A percentile compares a stretch with the other conserved stretches of the same genome.
phyloP scores from a whole-genome alignment of 83 land plant genomes.

The Picea mariana region DNA sequence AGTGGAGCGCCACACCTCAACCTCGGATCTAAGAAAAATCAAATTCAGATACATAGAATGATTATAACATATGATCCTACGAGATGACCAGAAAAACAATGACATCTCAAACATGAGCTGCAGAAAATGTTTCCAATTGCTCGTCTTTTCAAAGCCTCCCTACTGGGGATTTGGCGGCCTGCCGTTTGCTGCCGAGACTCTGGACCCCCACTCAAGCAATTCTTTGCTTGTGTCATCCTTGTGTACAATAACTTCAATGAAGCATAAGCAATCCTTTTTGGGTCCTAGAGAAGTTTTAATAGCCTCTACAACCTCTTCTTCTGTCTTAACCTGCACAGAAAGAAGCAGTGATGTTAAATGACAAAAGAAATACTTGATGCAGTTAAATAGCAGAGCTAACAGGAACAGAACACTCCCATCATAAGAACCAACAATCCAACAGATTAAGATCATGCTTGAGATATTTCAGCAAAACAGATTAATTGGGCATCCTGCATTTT shows the following conservation, averaged over 20 bases:
- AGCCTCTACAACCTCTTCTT: conserved; percentile 66
- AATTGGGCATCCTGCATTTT: too few relatives aligned
- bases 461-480: too few relatives aligned
- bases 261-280: conserved; percentile 63
- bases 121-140: not conserved
- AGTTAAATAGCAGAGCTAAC: too few relatives aligned
- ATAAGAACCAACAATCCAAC: too few relatives aligned
- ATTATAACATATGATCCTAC: too few relatives aligned
- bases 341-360: not conserved
- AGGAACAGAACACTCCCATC: too few relatives aligned
- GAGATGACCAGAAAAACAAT: too few relatives aligned
- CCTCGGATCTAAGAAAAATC: too few relatives aligned
- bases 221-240: conserved; percentile 90
- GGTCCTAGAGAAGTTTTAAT: conserved; percentile 43
- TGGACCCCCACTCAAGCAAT: conserved; percentile 82
- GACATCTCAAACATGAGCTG: too few relatives aligned
- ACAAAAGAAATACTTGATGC: not conserved
- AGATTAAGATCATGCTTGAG: too few relatives aligned
- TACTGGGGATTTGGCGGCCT: conserved; percentile 79
- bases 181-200: conserved; percentile 69
- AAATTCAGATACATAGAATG: too few relatives aligned
- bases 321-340: conserved; percentile 54
- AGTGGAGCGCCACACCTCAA: too few relatives aligned
- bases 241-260: conserved; percentile 73
- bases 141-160: conserved; percentile 6